A percentile compares a stretch with the other conserved stretches of the same genome.
phyloP scores from a whole-genome alignment of 352 stramenopile genomes.

The Phytophthora sojae region DNA sequence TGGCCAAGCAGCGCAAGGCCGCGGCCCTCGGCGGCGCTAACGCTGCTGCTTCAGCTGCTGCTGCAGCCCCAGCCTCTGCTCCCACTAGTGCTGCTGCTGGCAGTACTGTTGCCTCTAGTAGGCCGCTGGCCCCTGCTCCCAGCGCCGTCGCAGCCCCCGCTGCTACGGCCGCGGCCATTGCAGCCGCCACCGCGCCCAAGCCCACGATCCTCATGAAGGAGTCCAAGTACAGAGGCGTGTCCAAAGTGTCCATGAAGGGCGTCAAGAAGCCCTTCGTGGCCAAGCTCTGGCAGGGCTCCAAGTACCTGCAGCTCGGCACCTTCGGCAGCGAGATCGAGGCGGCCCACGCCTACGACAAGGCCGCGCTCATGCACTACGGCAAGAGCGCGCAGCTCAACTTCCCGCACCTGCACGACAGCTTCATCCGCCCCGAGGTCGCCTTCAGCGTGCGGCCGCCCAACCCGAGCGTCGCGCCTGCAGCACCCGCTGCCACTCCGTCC shows the following conservation, averaged over 20 bases:
- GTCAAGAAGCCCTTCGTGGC: slow-evolving; percentile 86
- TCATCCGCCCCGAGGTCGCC: slow-evolving; percentile 49
- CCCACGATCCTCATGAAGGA: slow-evolving; percentile 60
- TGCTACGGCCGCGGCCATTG: not conserved
- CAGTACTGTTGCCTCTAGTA: not conserved
- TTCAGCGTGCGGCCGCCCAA: slow-evolving; percentile 37
- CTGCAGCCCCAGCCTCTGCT: not conserved
- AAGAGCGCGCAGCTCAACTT: slow-evolving; percentile 80
- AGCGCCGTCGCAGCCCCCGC: not conserved
- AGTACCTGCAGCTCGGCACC: slow-evolving; percentile 73
- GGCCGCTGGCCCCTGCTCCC: not conserved
- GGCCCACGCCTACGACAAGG: slow-evolving; percentile 85
- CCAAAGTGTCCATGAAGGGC: slow-evolving; percentile 81
- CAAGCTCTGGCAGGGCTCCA: slow-evolving; percentile 70
- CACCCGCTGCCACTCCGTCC: slow-evolving; percentile 1
- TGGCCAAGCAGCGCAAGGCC: slow-evolving; percentile 53
- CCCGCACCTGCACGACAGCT: slow-evolving; percentile 78
- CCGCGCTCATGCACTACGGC: slow-evolving; percentile 71
- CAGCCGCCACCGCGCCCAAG: slow-evolving; percentile 10
- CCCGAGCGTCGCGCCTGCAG: not conserved
- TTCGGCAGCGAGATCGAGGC: slow-evolving; percentile 84
- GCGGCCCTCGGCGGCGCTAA: slow-evolving; percentile 15
- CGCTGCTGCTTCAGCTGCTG: slow-evolving; percentile 1
- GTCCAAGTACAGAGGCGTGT: slow-evolving; percentile 83
- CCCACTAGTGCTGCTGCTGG: not conserved